Base-by-base conservation (phyloP, 2,329 filamentous ascomycete species). In the Hypocrella siamensis region DNA sequence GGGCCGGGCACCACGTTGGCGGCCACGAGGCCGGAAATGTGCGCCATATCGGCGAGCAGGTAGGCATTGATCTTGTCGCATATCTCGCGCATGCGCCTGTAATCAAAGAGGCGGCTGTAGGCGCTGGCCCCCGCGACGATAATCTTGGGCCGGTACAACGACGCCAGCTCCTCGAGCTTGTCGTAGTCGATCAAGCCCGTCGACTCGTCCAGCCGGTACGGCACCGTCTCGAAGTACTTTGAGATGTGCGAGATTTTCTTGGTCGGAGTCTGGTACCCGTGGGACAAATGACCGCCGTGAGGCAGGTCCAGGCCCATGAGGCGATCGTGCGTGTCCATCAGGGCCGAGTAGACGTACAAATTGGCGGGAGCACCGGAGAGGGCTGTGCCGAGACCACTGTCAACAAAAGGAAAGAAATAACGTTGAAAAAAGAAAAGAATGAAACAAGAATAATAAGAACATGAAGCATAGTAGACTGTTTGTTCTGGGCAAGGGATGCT, bases 161-260 rank as follows among this genome's bases (percentile, higher is more conserved):
- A 66, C 31, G 90, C 88, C 38, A 85, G 68, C 54, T 92, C 76
- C 57, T 93, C 86, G 33, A 98, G 70, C 52, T 79, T 79, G 49
- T 83, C 77, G 58, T 98, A 98, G 64, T 98, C 86, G 49, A 98
- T 98, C 45, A 88, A 67, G 37, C 90, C 90, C 5, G 88, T 96
- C 40, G 76, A 67, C 51, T 92, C 81, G 61, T 94, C 75, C 33
- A 96, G 70, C 37, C 84, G 78, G 66, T 98, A 98, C 5, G 90
- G 90, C 40, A 98, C 65, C 22, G 90, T 98, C 64, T 98, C 90
- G 54, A 98, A 98, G 64, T 98, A 98, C 53, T 93, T 96, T 35
- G 88, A 96, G 42, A 98, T 77, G 47, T 86, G 85, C n/a, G 88
- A 96, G 54, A 98, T 96, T 70, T 86, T 88, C 58, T 79, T 84